These are phyloP conservation scores for Agaricus subrufescens DNA, from an alignment of 768 basidiomycete genomes.

Conservation along the genomic window DNA sequence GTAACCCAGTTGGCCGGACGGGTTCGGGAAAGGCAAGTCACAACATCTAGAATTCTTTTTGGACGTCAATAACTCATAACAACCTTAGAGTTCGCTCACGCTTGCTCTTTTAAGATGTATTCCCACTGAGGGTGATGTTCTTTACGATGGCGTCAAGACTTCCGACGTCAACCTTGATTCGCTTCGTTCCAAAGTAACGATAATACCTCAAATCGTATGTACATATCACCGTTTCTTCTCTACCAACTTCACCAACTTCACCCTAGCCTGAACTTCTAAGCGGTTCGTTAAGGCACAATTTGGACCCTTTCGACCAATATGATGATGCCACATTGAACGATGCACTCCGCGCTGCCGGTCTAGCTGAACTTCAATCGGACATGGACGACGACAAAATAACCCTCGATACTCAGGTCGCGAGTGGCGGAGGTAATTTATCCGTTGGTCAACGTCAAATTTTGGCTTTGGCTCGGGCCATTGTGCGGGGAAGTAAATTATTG, in stretches of 20 bases:
- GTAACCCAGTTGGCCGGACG: conserved; percentile 31
- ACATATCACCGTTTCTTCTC: not conserved
- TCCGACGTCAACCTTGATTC: conserved; percentile 46
- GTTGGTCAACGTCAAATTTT: conserved; percentile 70
- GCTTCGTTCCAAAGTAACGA: conserved; percentile 51
- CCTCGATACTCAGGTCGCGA: conserved; percentile 36
- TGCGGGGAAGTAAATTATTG: conserved; percentile 49
- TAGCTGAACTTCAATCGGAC: conserved; percentile 29
- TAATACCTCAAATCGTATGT: conserved; percentile 42
- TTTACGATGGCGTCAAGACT: conserved; percentile 47
- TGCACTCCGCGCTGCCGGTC: conserved; percentile 31
- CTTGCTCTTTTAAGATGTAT: conserved; percentile 52
- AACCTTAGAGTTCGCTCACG: conserved; percentile 27
- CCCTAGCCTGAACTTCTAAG: conserved; percentile 27
- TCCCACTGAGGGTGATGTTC: conserved; percentile 46
- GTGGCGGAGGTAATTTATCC: conserved; percentile 64
- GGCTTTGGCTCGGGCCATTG: conserved; percentile 53
- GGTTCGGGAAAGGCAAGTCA: conserved; percentile 33
- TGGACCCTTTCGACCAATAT: conserved; percentile 56
- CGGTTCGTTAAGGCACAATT: conserved; percentile 47
- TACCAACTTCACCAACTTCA: not conserved
- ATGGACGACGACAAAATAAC: conserved; percentile 46
- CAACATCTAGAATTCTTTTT: not conserved
- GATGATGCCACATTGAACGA: conserved; percentile 38
- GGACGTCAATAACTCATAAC: not conserved